Base-by-base conservation (phyloP, 2,329 filamentous ascomycete species). In the Penicillium sp. region DNA sequence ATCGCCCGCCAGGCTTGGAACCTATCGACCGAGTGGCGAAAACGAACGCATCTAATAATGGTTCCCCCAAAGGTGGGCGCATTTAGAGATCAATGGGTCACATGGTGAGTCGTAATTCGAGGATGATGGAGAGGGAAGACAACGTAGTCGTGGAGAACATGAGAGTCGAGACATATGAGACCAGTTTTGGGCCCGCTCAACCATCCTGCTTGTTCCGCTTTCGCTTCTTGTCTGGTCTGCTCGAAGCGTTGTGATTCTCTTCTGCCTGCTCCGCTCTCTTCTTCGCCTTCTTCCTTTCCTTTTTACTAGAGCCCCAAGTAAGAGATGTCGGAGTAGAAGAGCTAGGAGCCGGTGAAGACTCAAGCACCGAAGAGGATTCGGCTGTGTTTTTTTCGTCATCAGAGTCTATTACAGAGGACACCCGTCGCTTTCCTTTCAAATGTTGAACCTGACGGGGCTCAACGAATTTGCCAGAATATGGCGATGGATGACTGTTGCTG, bases 271-370 rank as follows among this genome's bases (percentile, higher is more conserved):
- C 31, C 19, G 52, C 41, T 49, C 60, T 35, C 56, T 45, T 53
- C 33, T 56, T 53, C 12, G 23, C 55, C 39, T 59, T 65, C 42
- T 66, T 67, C 49, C 55, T 62, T n/a, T 61, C 50, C 12, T 59
- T 69, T 33, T 49, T 65, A 15, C 19, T 44, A 3, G 27, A 12
- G 10, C 10, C 25, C 3, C 8, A 15, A 12, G 3, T 7, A 9
- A 23, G 21, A 25, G 8, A 19, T 19, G 31, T 3, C 12, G 50
- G 12, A 13, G 6, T 25, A 21, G 47, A 23, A 51, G 19, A 38
- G 19, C 39, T 42, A 29, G 53, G 41, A 39, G 25, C 39, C 4
- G 48, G 33, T 3, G 41, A 56, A 31, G 21, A 25, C 8, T 13
- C 23, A 9, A 15, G 2, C 2, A 29, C 9, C n/a, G 51, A 48